These are phyloP conservation scores for Helotiales sp. DNA, from an alignment of 2,329 filamentous ascomycete species.

Conservation along the genomic window DNA sequence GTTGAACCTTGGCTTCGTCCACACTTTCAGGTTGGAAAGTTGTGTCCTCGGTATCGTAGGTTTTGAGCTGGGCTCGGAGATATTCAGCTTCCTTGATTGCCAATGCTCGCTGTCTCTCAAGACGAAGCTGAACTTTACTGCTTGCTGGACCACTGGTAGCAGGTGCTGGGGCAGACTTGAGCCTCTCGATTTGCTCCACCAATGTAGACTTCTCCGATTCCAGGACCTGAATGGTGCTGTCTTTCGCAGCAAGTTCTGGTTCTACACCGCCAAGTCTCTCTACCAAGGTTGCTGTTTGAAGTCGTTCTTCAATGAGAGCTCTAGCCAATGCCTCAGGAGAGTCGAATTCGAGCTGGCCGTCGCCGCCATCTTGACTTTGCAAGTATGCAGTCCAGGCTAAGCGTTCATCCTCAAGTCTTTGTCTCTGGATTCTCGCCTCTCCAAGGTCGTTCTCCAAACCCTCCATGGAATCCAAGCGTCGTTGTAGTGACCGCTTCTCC, in stretches of 20 bases:
- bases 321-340: constrained; percentile 87
- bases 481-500: constrained; percentile 84
- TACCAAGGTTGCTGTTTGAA: constrained; percentile 79
- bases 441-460: constrained; percentile 75
- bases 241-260: constrained; percentile 77
- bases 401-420: constrained; percentile 87
- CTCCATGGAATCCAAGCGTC: constrained; percentile 76
- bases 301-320: constrained; percentile 80
- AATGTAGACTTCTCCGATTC: constrained; percentile 72
- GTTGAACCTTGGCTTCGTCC: constrained; percentile 74
- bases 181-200: constrained; percentile 71
- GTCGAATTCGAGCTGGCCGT: constrained; percentile 74
- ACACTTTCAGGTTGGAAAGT: constrained; percentile 82
- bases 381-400: constrained; percentile 87
- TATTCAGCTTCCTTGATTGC: constrained; percentile 94
- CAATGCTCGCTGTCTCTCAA: constrained; percentile 85
- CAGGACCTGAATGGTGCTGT: constrained; percentile 73
- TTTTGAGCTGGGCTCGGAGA: constrained; percentile 87
- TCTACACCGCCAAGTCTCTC: constrained; percentile 81
- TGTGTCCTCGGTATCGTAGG: constrained; percentile 84
- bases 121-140: constrained; percentile 73
- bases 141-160: constrained; percentile 55
- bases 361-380: constrained; percentile 65
- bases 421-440: constrained; percentile 81
- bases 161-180: constrained; percentile 55